These are phyloP conservation scores for Backusella mclennaniae DNA, from an alignment of 192 early-diverging fungal species.

Conservation along the genomic window DNA sequence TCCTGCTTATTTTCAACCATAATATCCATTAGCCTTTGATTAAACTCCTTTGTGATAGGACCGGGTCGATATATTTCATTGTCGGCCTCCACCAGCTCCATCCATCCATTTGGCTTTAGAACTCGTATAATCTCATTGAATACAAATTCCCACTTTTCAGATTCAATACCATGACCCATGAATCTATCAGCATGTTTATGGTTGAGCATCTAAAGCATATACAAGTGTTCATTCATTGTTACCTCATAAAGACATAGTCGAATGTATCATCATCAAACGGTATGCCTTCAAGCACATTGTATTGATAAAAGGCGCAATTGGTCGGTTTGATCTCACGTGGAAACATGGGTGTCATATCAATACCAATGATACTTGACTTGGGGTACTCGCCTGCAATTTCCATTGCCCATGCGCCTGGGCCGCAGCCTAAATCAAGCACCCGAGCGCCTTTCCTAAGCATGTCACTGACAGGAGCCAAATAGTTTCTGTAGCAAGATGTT, in stretches of 20 bases:
- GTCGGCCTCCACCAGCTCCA: constrained; percentile 45
- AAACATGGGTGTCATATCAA: constrained; percentile 33
- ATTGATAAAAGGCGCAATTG: constrained; percentile 38
- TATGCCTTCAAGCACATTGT: constrained; percentile 24
- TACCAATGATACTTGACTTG: constrained; percentile 33
- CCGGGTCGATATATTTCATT: constrained; percentile 30
- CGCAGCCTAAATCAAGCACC: constrained; percentile 42
- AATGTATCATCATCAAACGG: constrained; percentile 47
- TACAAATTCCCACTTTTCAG: constrained; percentile 37
- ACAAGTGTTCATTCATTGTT: neutral
- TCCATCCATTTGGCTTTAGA: constrained; percentile 49
- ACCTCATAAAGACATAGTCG: constrained; percentile 51
- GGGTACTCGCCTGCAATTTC: constrained; percentile 45
- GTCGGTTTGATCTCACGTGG: constrained; percentile 31
- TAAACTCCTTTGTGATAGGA: constrained; percentile 21
- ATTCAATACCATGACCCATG: constrained; percentile 34
- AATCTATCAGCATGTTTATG: constrained; percentile 11
- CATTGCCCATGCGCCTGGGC: constrained; percentile 39
- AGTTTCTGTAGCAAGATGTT: constrained; percentile 25
- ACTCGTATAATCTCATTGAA: constrained; percentile 44
- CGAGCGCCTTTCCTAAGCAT: constrained; percentile 28
- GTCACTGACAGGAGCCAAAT: constrained; percentile 39
- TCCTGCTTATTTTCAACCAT: constrained; percentile 19
- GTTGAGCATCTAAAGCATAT: neutral
- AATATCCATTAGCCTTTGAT: constrained; percentile 16